phyloP scores from a whole-genome alignment of 2,329 filamentous ascomycete species.

The Claviceps humidiphila region DNA sequence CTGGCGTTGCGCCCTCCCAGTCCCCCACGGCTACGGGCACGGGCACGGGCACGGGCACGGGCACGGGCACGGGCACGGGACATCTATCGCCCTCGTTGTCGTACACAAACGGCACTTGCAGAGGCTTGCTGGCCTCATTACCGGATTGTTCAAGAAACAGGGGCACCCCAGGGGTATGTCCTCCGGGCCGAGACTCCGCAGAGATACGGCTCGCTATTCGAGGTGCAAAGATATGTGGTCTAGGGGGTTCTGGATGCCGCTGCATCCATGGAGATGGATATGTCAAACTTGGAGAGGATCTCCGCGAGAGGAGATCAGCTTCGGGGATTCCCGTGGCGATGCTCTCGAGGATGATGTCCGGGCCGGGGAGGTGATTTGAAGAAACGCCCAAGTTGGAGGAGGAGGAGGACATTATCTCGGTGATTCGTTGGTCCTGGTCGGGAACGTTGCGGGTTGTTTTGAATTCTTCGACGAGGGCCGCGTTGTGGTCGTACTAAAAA shows the following conservation, averaged over 20 bases:
- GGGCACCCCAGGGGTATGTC: constrained; percentile 14
- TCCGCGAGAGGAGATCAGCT: constrained; percentile 8
- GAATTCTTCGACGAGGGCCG: constrained; percentile 18
- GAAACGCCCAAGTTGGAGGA: constrained; percentile 5
- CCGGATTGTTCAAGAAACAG: constrained; percentile 16
- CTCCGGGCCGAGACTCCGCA: constrained; percentile 4
- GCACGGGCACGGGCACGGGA: background rate
- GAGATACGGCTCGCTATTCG: background rate
- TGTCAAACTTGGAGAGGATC: background rate
- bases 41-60: background rate
- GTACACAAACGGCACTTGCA: constrained; percentile 11
- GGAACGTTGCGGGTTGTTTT: constrained; percentile 17
- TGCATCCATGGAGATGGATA: background rate
- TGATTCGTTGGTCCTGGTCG: constrained; percentile 13
- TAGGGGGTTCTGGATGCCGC: background rate
- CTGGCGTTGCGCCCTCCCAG: constrained; percentile 9
- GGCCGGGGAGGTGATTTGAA: constrained; percentile 11
- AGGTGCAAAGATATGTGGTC: background rate
- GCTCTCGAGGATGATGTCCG: constrained; percentile 16
- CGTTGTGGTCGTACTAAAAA: constrained; percentile 16
- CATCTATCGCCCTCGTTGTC: constrained; percentile 10
- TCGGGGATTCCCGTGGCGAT: constrained; percentile 11
- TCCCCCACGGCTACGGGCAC: constrained; percentile 7
- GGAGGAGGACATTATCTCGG: constrained; percentile 5
- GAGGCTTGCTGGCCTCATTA: constrained; percentile 8